Percentiles rank a stretch among this genome's conserved stretches.
Evolutionary conservation across 441 rosid species (phyloP).

Genomic region (Corymbia calophylla): DNA sequence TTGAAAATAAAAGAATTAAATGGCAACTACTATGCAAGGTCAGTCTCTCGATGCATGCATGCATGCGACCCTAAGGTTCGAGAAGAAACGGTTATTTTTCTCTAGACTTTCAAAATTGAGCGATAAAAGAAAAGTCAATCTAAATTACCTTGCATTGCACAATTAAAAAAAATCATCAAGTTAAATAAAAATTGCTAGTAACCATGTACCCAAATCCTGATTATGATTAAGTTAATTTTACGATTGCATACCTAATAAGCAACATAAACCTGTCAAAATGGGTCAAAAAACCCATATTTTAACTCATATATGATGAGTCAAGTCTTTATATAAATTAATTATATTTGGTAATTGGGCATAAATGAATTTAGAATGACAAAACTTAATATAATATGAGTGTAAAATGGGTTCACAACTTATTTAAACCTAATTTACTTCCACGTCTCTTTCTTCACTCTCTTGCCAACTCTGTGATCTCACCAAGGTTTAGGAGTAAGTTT

Average conservation of each 20-base stretch:
- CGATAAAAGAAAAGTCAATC: neutral
- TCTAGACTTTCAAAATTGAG: neutral
- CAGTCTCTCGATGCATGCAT: neutral
- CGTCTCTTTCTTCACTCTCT: neutral
- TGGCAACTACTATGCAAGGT: neutral
- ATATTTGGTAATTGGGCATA: rapidly evolving
- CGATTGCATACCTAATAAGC: neutral
- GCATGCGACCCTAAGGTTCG: neutral
- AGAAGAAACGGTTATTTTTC: neutral
- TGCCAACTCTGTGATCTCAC: too few species aligned
- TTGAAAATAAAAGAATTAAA: neutral
- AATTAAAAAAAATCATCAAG: too few species aligned
- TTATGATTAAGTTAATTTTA: neutral
- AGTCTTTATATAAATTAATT: rapidly evolving
- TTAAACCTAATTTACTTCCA: neutral
- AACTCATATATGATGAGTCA: too few species aligned
- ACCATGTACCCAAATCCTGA: neutral
- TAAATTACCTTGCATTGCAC: neutral
- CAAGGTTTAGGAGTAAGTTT: rapidly evolving
- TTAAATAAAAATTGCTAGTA: neutral
- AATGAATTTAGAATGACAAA: rapidly evolving
- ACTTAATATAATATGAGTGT: too few species aligned
- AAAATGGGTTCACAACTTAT: too few species aligned
- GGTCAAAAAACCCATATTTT: too few species aligned
- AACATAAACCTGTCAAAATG: neutral